A percentile compares a stretch with the other conserved stretches of the same genome.
phyloP scores from a whole-genome alignment of 75 land plant species.

The Cunninghamia lanceolata region DNA sequence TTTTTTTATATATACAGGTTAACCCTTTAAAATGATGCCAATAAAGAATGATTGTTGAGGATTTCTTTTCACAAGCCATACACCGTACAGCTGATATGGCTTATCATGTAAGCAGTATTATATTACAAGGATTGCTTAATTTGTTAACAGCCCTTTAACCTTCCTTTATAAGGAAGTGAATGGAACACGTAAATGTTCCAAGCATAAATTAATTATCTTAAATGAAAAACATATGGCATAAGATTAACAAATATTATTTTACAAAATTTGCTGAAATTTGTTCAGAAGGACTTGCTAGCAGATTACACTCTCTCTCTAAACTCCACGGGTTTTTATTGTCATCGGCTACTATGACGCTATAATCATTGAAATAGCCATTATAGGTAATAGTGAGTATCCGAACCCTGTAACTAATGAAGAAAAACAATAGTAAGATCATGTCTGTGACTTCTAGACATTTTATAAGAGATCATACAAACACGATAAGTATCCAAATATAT shows the following conservation, averaged over 20 bases:
- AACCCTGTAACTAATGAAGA: constrained; percentile 40
- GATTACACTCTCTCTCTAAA: constrained; percentile 58
- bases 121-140: not conserved
- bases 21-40: not conserved
- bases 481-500: not conserved
- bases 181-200: not conserved
- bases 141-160: not conserved
- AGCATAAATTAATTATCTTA: too few relatives aligned
- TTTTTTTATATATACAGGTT: too few relatives aligned
- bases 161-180: not conserved
- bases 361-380: constrained; percentile 64
- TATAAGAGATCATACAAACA: not conserved
- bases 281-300: constrained; percentile 35
- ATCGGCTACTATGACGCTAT: constrained; percentile 28
- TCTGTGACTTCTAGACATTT: not conserved
- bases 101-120: not conserved
- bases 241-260: not conserved
- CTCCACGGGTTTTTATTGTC: constrained; percentile 40
- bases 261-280: constrained; percentile 4
- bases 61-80: not conserved
- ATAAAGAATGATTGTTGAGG: not conserved
- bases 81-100: not conserved
- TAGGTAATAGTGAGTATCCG: constrained; percentile 42
- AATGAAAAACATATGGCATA: not conserved
- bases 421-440: constrained; percentile 11